Evolutionary conservation across 495 filamentous ascomycete species (phyloP).

Genomic region (Podospora anserina): DNA sequence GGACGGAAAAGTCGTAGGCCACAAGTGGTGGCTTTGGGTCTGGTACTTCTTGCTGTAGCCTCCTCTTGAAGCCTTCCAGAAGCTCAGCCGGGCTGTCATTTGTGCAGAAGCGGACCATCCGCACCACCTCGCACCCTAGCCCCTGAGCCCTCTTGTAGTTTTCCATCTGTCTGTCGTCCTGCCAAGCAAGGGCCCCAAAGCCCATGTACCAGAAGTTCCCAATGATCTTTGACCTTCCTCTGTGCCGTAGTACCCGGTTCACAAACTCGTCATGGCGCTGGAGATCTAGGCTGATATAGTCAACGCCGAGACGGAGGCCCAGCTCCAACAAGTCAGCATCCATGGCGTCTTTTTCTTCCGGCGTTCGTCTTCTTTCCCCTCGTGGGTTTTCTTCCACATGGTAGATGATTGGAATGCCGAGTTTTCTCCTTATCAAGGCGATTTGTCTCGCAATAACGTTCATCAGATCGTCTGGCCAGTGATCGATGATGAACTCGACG

Average conservation of each 20-base stretch:
- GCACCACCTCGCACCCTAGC: slow-evolving; percentile 68
- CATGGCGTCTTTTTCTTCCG: slow-evolving; percentile 43
- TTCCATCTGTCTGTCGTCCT: slow-evolving; percentile 53
- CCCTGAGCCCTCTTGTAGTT: slow-evolving; percentile 56
- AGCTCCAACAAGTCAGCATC: slow-evolving; percentile 64
- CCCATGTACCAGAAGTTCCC: slow-evolving; percentile 58
- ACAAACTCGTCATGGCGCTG: slow-evolving; percentile 52
- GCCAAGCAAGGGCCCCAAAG: slow-evolving; percentile 57
- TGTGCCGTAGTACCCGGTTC: slow-evolving; percentile 51
- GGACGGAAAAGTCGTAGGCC: slow-evolving; percentile 67
- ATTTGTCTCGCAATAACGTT: slow-evolving; percentile 55
- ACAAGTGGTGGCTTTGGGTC: slow-evolving; percentile 59
- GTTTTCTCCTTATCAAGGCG: slow-evolving; percentile 59
- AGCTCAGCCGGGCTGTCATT: slow-evolving; percentile 57
- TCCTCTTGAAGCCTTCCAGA: slow-evolving; percentile 54
- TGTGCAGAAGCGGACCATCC: slow-evolving; percentile 61
- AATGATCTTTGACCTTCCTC: slow-evolving; percentile 72
- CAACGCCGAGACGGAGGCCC: slow-evolving; percentile 67
- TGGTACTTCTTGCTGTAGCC: slow-evolving; percentile 44
- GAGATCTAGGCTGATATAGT: slow-evolving; percentile 69
- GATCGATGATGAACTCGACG: slow-evolving; percentile 68
- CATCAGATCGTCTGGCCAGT: slow-evolving; percentile 51
- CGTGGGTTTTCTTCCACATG: slow-evolving; percentile 57
- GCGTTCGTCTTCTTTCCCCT: slow-evolving; percentile 39
- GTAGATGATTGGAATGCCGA: slow-evolving; percentile 66